Conservation (phyloP, 2,329 filamentous ascomycete species). For the Alternaria postmessia region DNA sequence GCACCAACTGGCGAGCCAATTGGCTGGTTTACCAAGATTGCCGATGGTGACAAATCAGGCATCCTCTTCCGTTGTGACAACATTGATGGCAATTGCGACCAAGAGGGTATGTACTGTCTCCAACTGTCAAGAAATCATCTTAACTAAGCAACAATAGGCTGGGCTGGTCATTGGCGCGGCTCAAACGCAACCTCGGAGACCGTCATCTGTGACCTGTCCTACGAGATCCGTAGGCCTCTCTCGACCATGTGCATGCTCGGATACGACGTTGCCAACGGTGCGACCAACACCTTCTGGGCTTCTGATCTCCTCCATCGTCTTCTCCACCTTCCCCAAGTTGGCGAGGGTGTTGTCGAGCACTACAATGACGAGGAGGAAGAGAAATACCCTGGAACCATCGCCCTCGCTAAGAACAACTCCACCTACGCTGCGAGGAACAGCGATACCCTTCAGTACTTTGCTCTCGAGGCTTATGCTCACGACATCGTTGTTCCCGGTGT, state of each 20-base stretch:
- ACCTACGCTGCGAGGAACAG: constrained; percentile 65
- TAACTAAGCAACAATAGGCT: constrained; percentile 55
- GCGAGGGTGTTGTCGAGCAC: constrained; percentile 68
- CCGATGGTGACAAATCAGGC: constrained; percentile 64
- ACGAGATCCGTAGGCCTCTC: constrained; percentile 64
- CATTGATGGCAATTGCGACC: constrained; percentile 68
- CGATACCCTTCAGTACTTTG: constrained; percentile 72
- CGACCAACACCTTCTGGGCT: constrained; percentile 70
- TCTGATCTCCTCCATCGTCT: constrained; percentile 73
- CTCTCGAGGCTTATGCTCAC: constrained; percentile 71
- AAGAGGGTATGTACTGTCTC: constrained; percentile 32
- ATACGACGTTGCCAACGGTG: constrained; percentile 66
- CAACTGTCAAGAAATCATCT: neutral
- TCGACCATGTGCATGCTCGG: constrained; percentile 68
- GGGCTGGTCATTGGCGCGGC: constrained; percentile 74
- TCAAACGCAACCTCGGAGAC: constrained; percentile 71
- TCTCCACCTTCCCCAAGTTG: constrained; percentile 68
- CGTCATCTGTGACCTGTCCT: constrained; percentile 73
- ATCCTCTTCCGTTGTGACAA: constrained; percentile 74
- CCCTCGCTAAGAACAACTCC: constrained; percentile 61
- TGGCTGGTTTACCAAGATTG: constrained; percentile 69
- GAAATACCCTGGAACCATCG: constrained; percentile 63
- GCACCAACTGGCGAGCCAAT: constrained; percentile 65
- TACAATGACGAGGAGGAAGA: constrained; percentile 67
- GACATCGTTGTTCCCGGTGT: constrained; percentile 70